These are phyloP conservation scores for Leptomonas pyrrhocoris DNA, from an alignment of 208 protist genomes.

Conservation along the genomic window DNA sequence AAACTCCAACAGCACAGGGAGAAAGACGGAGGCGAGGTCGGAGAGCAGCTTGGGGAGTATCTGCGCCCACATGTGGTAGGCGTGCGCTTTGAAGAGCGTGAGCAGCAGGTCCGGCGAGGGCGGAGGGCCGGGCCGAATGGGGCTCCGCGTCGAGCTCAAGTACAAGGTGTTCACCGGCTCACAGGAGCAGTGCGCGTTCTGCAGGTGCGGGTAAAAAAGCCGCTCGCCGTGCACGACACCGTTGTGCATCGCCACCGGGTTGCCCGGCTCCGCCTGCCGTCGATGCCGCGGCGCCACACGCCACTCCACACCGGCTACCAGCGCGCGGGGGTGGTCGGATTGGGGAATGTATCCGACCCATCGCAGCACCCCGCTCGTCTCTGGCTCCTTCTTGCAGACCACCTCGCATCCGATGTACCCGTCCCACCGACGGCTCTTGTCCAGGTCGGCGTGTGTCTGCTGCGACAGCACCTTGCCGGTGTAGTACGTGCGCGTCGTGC, in stretches of 20 bases:
- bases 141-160: conserved; percentile 14
- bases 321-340: conserved; percentile 39
- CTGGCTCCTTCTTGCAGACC: conserved; percentile 31
- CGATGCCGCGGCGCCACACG: conserved; percentile 33
- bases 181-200: conserved; percentile 31
- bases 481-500: conserved; percentile 31
- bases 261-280: conserved; percentile 9
- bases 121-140: conserved; percentile 11
- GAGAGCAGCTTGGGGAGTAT: conserved; percentile 37
- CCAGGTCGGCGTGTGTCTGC: conserved; percentile 39
- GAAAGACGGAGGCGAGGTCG: conserved; percentile 28
- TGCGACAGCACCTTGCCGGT: conserved; percentile 38
- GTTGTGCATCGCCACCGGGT: conserved; percentile 27
- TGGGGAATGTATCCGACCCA: conserved; percentile 54
- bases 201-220: conserved; percentile 29
- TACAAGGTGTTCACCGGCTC: conserved; percentile 41
- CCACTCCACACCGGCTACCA: conserved; percentile 59
- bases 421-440: conserved; percentile 28
- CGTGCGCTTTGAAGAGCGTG: conserved; percentile 35
- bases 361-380: conserved; percentile 44
- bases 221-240: conserved; percentile 51
- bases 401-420: conserved; percentile 43
- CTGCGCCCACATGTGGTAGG: conserved; percentile 41
- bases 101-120: conserved; percentile 25
- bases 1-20: conserved; percentile 45